Percentiles rank a stretch among this genome's conserved stretches.
phyloP scores from a whole-genome alignment of 1,284 basidiomycete species.

The Malassezia obtusa region DNA sequence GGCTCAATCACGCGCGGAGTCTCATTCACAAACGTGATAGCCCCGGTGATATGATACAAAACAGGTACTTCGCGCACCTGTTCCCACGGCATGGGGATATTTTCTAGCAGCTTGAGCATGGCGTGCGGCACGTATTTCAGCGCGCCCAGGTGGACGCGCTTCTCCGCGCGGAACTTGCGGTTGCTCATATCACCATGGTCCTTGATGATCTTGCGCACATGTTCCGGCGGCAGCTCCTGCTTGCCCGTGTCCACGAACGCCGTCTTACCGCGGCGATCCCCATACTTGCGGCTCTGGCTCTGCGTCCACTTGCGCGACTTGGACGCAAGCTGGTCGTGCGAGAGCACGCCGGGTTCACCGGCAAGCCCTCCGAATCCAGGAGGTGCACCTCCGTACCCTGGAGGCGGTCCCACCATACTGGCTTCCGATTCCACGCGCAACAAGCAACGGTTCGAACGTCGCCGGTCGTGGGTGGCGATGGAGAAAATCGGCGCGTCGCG shows the following conservation, averaged over 20 bases:
- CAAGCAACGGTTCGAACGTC: not conserved
- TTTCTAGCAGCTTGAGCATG: conserved; percentile 96
- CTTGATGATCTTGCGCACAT: conserved; percentile 51
- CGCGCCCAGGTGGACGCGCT: conserved; percentile 93
- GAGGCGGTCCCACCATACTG: conserved; percentile 14
- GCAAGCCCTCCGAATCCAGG: conserved; percentile 9
- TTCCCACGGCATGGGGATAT: conserved; percentile 98
- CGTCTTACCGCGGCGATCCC: conserved; percentile 69
- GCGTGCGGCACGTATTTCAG: conserved; percentile 99
- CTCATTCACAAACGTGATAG: conserved; percentile 98
- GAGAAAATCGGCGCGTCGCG: conserved; percentile 9
- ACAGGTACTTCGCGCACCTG: conserved; percentile 51
- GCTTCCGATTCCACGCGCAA: not conserved
- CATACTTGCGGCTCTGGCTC: conserved; percentile 81
- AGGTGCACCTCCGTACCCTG: conserved; percentile 8
- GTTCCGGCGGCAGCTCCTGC: conserved; percentile 65
- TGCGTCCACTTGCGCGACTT: conserved; percentile 89
- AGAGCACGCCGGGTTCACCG: conserved; percentile 51
- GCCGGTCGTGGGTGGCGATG: conserved; percentile 7
- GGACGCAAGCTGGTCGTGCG: conserved; percentile 66
- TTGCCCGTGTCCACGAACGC: conserved; percentile 87
- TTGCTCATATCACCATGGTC: conserved; percentile 50
- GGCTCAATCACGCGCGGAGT: conserved; percentile 93
- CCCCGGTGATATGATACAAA: conserved; percentile 72
- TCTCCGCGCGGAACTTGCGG: conserved; percentile 80